Evolutionary conservation across 352 stramenopile species (phyloP).

Genomic region (Pythium phragmitis): DNA sequence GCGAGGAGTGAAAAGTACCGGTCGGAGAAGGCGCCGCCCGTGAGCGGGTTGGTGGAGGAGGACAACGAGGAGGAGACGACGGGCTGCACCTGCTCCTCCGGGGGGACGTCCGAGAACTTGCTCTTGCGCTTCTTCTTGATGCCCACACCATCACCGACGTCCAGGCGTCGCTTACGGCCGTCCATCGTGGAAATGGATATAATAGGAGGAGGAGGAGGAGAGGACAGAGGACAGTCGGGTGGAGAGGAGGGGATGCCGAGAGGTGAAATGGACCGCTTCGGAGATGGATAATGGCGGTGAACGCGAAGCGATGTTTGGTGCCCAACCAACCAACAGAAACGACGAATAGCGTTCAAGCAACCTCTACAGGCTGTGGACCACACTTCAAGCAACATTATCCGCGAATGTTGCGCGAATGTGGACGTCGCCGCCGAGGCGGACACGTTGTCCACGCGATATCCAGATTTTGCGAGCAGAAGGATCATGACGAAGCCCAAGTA

Average conservation of each 20-base stretch:
- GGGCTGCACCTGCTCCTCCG: constrained; percentile 2
- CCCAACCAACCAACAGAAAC: constrained; percentile 9
- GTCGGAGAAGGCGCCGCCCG: constrained; percentile 80
- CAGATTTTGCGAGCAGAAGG: neutral
- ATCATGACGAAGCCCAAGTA: constrained; percentile 64
- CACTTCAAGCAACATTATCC: neutral
- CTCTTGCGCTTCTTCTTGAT: constrained; percentile 69
- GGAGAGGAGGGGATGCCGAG: constrained; percentile 2
- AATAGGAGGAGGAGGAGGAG: neutral
- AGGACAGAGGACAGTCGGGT: neutral
- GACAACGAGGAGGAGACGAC: neutral
- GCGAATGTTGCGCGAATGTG: constrained; percentile 2
- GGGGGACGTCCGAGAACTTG: constrained; percentile 70
- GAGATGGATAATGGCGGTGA: constrained; percentile 3
- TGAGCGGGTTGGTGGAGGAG: constrained; percentile 88
- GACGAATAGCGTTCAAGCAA: neutral
- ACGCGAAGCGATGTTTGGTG: constrained; percentile 10
- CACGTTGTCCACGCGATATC: neutral
- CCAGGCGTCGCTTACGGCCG: constrained; percentile 65
- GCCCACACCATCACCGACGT: constrained; percentile 43
- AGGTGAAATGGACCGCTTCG: neutral
- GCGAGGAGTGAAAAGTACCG: constrained; percentile 93
- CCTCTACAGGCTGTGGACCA: constrained; percentile 9
- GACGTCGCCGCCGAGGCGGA: neutral
- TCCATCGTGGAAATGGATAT: constrained; percentile 32